A percentile compares a stretch with the other conserved stretches of the same genome.
These are phyloP conservation scores for Neurospora sp. DNA, from an alignment of 495 filamentous ascomycete genomes.

Conservation along the genomic window DNA sequence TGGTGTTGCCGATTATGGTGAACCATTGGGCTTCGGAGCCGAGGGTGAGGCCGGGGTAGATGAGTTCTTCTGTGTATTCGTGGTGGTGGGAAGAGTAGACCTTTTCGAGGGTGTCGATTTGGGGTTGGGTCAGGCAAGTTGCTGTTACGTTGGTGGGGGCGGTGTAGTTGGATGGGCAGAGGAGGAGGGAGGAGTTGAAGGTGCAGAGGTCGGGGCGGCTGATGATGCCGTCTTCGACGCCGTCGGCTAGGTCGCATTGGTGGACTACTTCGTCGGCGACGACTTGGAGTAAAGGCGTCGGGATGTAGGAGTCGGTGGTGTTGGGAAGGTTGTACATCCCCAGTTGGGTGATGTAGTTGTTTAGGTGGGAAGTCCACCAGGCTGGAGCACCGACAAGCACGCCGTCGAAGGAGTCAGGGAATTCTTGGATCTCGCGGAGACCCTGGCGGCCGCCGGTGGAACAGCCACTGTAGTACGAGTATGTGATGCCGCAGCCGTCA, in stretches of 20 bases:
- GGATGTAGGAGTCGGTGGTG: conserved; percentile 40
- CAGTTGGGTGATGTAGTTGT: conserved; percentile 31
- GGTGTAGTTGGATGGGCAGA: conserved; percentile 29
- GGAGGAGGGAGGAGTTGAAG: conserved; percentile 41
- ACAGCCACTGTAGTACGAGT: conserved; percentile 46
- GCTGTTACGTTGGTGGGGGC: conserved; percentile 10
- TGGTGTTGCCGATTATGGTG: conserved; percentile 11
- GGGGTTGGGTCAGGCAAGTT: conserved; percentile 45
- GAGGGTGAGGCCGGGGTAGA: conserved; percentile 42
- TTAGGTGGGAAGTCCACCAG: conserved; percentile 42
- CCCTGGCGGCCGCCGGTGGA: conserved; percentile 49
- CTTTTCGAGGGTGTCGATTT: conserved; percentile 44
- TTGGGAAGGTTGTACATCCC: conserved; percentile 29
- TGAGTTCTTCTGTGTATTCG: conserved; percentile 33
- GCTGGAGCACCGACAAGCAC: conserved; percentile 31
- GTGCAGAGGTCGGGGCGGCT: conserved; percentile 48
- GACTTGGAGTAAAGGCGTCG: conserved; percentile 35
- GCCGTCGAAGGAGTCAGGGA: conserved; percentile 51
- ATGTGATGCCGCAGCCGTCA: conserved; percentile 16
- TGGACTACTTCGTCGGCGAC: conserved; percentile 51
- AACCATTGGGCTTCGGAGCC: conserved; percentile 22
- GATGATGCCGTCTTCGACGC: conserved; percentile 53
- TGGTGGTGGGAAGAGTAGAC: conserved; percentile 46
- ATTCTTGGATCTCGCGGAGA: conserved; percentile 39
- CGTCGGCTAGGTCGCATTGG: conserved; percentile 56